These are phyloP conservation scores for Stachybotrys echinatus DNA, from an alignment of 2,329 filamentous ascomycete genomes.

Conservation along the genomic window DNA sequence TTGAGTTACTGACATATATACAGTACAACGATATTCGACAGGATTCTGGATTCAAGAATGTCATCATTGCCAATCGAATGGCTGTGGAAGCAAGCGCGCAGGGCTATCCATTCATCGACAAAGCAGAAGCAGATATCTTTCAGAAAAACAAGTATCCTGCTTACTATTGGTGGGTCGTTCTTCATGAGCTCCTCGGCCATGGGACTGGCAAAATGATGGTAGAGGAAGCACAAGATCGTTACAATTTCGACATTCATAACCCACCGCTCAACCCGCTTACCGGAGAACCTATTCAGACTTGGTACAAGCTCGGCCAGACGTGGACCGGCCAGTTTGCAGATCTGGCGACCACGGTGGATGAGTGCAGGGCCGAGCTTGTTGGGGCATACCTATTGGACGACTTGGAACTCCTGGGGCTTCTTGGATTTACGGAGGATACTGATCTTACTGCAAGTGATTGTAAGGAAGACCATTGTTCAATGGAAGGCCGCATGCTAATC, in stretches of 20 bases:
- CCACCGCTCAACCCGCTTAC: slow-evolving; percentile 53
- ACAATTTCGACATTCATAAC: slow-evolving; percentile 55
- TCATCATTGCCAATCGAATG: slow-evolving; percentile 55
- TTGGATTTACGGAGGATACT: slow-evolving; percentile 30
- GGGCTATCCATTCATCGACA: slow-evolving; percentile 52
- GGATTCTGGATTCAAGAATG: slow-evolving; percentile 59
- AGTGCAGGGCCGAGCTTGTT: slow-evolving; percentile 40
- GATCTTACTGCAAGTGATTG: slow-evolving; percentile 32
- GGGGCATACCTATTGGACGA: slow-evolving; percentile 38
- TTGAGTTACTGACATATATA: not conserved
- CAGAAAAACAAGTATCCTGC: slow-evolving; percentile 58
- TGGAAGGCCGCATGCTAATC: slow-evolving; percentile 6
- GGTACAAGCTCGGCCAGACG: slow-evolving; percentile 59
- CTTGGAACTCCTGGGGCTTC: slow-evolving; percentile 32
- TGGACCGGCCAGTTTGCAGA: slow-evolving; percentile 58
- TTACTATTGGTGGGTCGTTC: slow-evolving; percentile 67
- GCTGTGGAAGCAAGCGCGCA: slow-evolving; percentile 40
- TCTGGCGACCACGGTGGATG: slow-evolving; percentile 56
- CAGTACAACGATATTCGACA: slow-evolving; percentile 53
- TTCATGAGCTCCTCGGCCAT: slow-evolving; percentile 63
- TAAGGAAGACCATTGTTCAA: slow-evolving; percentile 12
- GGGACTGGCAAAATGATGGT: slow-evolving; percentile 58
- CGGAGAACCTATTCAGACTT: slow-evolving; percentile 45
- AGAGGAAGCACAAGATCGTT: slow-evolving; percentile 46
- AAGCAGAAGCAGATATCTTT: slow-evolving; percentile 55